phyloP scores from a whole-genome alignment of 2,329 filamentous ascomycete genomes.

The Clarireedia monteithiana region DNA sequence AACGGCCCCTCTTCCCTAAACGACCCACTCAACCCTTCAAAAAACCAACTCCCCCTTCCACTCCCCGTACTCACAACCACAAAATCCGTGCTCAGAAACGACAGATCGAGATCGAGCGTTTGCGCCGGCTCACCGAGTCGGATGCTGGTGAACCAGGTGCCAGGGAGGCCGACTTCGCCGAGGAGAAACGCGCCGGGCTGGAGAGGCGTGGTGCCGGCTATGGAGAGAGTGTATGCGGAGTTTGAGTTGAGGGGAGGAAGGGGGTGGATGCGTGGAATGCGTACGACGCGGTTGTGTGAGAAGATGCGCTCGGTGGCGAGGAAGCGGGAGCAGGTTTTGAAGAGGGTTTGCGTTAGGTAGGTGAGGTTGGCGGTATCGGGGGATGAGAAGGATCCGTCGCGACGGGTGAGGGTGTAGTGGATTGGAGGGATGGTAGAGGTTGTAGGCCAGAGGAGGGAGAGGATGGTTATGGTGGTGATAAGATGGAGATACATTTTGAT shows the following conservation, averaged over 20 bases:
- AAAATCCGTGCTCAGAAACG: conserved; percentile 20
- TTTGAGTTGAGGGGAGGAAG: background rate
- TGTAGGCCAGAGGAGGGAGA: background rate
- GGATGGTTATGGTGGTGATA: background rate
- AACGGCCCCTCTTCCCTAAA: conserved; percentile 1
- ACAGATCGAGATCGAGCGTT: conserved; percentile 17
- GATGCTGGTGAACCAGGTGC: conserved; percentile 17
- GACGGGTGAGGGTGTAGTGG: conserved; percentile 1
- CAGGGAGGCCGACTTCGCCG: conserved; percentile 16
- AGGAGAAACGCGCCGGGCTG: conserved; percentile 7
- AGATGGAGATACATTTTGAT: too few relatives aligned
- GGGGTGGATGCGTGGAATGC: background rate
- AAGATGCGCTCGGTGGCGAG: background rate
- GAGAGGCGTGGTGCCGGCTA: background rate
- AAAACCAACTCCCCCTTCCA: background rate
- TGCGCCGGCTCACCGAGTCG: conserved; percentile 17
- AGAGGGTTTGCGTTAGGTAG: background rate
- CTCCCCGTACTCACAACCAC: conserved; percentile 16
- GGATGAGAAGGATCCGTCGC: background rate
- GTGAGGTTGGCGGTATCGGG: conserved; percentile 1
- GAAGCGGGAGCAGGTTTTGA: background rate
- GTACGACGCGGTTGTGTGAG: background rate
- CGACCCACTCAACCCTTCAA: too few relatives aligned
- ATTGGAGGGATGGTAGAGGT: background rate
- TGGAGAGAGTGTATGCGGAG: background rate